A percentile compares a stretch with the other conserved stretches of the same genome.
These are phyloP conservation scores for Olyra latifolia DNA, from an alignment of 176 grass and related monocot genomes.

Conservation along the genomic window DNA sequence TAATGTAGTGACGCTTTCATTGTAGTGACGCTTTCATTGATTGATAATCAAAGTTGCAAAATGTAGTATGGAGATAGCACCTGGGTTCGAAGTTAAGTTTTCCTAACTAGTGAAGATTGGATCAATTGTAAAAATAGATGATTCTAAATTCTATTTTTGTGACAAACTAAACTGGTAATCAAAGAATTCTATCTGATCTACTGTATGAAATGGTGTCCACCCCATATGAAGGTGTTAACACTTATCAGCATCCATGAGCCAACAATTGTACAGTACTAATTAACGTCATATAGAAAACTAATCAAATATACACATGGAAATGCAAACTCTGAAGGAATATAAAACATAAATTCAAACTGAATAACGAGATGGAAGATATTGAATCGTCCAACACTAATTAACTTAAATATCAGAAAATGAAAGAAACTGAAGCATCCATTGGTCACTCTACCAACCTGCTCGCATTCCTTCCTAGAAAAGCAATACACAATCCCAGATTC, in stretches of 20 bases:
- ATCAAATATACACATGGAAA: background rate
- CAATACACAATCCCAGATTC: slow-evolving; percentile 98
- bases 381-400: background rate
- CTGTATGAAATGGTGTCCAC: background rate
- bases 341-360: background rate
- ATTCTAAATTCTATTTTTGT: background rate
- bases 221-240: background rate
- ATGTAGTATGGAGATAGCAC: background rate
- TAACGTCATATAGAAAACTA: background rate
- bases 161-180: background rate
- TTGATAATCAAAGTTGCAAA: background rate
- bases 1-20: background rate
- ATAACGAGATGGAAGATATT: background rate
- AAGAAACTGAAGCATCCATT: slow-evolving; percentile 31
- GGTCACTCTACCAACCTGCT: slow-evolving; percentile 59
- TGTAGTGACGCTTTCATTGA: background rate
- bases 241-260: background rate
- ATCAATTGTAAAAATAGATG: background rate
- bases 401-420: slow-evolving; percentile 27
- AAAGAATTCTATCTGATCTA: background rate
- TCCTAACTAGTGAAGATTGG: background rate
- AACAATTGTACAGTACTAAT: background rate
- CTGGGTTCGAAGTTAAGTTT: background rate
- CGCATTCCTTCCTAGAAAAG: slow-evolving; percentile 91
- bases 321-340: background rate